A percentile compares a stretch with the other conserved stretches of the same genome.
Conservation (phyloP, 345 rosid species). For the Moricandia arvensis region DNA sequence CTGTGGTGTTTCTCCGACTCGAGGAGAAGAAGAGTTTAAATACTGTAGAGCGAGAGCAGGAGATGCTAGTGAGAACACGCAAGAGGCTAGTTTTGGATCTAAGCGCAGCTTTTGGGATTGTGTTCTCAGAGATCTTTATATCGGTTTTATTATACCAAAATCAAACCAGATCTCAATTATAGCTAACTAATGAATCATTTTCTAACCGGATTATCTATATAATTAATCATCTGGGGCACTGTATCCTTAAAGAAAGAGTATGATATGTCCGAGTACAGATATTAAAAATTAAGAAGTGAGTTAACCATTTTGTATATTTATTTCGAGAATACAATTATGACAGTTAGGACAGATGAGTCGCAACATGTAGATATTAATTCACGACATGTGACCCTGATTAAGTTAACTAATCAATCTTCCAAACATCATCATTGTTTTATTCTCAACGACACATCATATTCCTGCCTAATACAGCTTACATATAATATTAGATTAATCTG, state of each 20-base stretch:
- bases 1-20: neutral
- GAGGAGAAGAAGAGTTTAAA: neutral
- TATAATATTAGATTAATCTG: too few species aligned
- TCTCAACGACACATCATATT: too few species aligned
- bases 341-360: conserved; percentile 7
- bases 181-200: too few species aligned
- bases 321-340: conserved; percentile 10
- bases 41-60: neutral
- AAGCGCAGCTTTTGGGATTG: conserved; percentile 3
- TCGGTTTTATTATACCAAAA: neutral
- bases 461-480: too few species aligned
- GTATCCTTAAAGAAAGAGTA: too few species aligned
- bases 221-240: too few species aligned
- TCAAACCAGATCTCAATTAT: conserved; percentile 19
- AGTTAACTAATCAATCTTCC: neutral
- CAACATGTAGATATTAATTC: conserved; percentile 32
- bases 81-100: too few species aligned
- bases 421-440: too few species aligned
- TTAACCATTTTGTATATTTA: neutral
- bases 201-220: too few species aligned
- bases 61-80: conserved; percentile 24
- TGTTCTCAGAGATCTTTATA: neutral
- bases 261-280: too few species aligned
- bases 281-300: too few species aligned
- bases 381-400: conserved; percentile 18